Percentiles rank a stretch among this genome's conserved stretches.
Evolutionary conservation across 139 green algal species (phyloP).

Genomic region (Chlorella sorokiniana): DNA sequence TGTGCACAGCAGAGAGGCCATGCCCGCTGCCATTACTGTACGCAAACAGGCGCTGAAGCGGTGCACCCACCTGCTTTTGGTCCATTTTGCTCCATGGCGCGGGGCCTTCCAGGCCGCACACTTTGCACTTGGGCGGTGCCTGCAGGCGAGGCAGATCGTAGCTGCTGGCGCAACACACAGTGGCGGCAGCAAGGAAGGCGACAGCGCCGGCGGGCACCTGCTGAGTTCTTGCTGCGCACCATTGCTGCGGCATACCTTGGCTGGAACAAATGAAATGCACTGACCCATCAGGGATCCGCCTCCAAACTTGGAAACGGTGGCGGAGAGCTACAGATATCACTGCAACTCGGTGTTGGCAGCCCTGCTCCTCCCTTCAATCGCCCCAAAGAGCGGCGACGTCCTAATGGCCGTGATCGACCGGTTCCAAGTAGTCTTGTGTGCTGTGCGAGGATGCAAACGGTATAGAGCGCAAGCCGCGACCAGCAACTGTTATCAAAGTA

Average conservation of each 20-base stretch:
- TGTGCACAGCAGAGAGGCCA: background rate
- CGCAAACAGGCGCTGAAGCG: too few species aligned
- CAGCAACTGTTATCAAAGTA: too few species aligned
- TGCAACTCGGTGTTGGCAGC: too few species aligned
- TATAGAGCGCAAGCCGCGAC: too few species aligned
- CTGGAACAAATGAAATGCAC: background rate
- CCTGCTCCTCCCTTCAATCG: background rate
- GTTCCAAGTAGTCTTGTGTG: too few species aligned
- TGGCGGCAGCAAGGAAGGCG: background rate
- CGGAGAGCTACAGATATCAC: too few species aligned
- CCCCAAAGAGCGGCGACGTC: too few species aligned
- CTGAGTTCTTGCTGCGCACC: background rate
- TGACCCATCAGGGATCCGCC: background rate
- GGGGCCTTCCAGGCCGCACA: background rate
- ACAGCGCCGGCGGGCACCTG: background rate
- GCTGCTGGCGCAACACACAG: background rate
- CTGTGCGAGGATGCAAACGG: too few species aligned
- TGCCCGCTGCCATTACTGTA: too few species aligned
- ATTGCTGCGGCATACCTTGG: background rate
- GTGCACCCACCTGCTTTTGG: background rate
- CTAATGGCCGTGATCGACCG: too few species aligned
- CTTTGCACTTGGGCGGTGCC: background rate
- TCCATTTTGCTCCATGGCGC: background rate
- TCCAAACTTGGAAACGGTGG: too few species aligned
- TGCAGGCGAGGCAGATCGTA: background rate